phyloP scores from a whole-genome alignment of 2,329 filamentous ascomycete genomes.

The Paecilomyces fulvus region DNA sequence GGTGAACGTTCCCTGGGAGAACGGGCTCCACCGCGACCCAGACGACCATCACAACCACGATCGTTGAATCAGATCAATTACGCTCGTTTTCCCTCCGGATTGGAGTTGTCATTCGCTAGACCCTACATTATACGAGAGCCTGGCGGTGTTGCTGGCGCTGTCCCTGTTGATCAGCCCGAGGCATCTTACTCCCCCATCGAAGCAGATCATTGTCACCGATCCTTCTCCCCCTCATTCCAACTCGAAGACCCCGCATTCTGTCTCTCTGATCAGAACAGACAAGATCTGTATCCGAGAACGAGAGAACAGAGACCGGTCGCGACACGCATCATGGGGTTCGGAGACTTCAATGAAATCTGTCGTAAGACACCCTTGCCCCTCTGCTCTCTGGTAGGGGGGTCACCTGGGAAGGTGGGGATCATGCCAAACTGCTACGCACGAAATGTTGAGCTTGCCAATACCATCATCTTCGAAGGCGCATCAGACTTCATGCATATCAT shows the following conservation, averaged over 20 bases:
- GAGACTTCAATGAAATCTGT: conserved; percentile 84
- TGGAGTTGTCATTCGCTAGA: not conserved
- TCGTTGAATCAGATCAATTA: not conserved
- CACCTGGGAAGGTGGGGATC: conserved; percentile 65
- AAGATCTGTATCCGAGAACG: not conserved
- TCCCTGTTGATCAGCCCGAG: not conserved
- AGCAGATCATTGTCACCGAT: not conserved
- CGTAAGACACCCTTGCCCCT: conserved; percentile 74
- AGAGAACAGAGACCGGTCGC: not conserved
- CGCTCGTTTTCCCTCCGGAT: not conserved
- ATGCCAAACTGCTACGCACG: conserved; percentile 87
- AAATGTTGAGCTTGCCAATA: conserved; percentile 93
- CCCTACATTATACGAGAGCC: not conserved
- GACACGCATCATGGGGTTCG: conserved; percentile 65
- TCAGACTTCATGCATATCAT: conserved; percentile 87
- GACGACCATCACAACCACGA: not conserved
- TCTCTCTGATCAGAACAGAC: not conserved
- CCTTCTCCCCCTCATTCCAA: not conserved
- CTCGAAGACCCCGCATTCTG: not conserved
- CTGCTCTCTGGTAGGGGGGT: conserved; percentile 72
- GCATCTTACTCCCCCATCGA: not conserved
- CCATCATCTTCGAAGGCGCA: conserved; percentile 93
- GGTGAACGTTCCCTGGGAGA: not conserved
- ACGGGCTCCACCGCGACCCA: not conserved
- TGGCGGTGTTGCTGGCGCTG: not conserved